Evolutionary conservation across 2,329 filamentous ascomycete species (phyloP).

Genomic region (Cryphonectria japonica): DNA sequence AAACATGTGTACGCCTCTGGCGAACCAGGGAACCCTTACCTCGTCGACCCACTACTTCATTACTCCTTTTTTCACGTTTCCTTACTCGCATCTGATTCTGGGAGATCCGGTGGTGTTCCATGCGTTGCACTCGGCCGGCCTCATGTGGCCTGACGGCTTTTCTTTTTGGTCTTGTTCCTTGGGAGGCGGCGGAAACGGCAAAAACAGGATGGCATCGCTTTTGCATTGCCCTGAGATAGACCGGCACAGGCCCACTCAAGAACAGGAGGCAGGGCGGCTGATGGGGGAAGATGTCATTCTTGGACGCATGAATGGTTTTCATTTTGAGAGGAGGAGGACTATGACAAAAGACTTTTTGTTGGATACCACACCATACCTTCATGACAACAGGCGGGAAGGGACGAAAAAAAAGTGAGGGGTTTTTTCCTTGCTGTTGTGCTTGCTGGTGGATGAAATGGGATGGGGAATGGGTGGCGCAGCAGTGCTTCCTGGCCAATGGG

Average conservation of each 20-base stretch:
- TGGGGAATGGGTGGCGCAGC: neutral
- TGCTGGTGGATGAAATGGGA: neutral
- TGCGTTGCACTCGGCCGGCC: neutral
- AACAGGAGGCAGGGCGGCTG: neutral
- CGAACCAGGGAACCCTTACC: neutral
- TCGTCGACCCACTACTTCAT: neutral
- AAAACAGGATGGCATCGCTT: slow-evolving; percentile 14
- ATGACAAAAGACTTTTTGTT: neutral
- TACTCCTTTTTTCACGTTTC: slow-evolving; percentile 7
- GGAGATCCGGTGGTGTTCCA: slow-evolving; percentile 8
- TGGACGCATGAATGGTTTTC: neutral
- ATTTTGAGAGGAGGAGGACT: neutral
- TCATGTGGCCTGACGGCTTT: neutral
- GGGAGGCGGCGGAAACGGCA: neutral
- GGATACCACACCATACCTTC: slow-evolving; percentile 6
- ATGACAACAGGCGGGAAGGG: neutral
- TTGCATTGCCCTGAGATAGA: slow-evolving; percentile 9
- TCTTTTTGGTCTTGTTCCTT: neutral
- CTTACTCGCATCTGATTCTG: slow-evolving; percentile 10
- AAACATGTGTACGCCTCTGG: slow-evolving; percentile 1
- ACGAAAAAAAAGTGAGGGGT: neutral
- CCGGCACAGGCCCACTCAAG: neutral
- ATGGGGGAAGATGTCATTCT: neutral
- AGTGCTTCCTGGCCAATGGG: neutral
- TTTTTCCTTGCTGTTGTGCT: neutral